A percentile compares a stretch with the other conserved stretches of the same genome.
phyloP scores from a whole-genome alignment of 371 early-diverging fungal genomes.

The Mucor piriformis region DNA sequence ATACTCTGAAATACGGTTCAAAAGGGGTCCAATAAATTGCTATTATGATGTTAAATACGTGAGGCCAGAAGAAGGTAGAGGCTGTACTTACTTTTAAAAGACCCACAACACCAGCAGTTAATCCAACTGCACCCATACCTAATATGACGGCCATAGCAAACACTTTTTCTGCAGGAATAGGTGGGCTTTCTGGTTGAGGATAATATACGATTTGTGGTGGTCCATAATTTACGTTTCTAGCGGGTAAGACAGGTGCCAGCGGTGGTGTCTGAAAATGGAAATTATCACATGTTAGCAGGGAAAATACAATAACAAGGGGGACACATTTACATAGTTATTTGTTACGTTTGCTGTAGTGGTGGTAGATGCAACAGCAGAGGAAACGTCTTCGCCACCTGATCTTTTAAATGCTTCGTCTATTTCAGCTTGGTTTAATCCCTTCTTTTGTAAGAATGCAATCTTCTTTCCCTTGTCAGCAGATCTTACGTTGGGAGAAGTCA shows the following conservation, averaged over 20 bases:
- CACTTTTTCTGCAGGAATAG: conserved; percentile 40
- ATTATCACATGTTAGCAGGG: not conserved
- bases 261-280: not conserved
- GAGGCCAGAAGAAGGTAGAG: too few relatives aligned
- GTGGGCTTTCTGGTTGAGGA: conserved; percentile 31
- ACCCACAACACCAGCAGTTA: conserved; percentile 43
- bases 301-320: not conserved
- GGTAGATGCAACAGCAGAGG: not conserved
- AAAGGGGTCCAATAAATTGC: conserved; percentile 30
- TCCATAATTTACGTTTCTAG: conserved; percentile 7
- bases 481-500: conserved; percentile 60
- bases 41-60: not conserved
- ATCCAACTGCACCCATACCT: conserved; percentile 43
- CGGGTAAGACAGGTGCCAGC: conserved; percentile 20
- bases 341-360: not conserved
- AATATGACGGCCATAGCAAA: conserved; percentile 41
- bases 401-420: conserved; percentile 61
- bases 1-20: conserved; percentile 29
- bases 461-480: conserved; percentile 63
- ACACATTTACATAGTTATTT: conserved; percentile 2
- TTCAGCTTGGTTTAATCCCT: conserved; percentile 60
- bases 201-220: conserved; percentile 41
- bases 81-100: conserved; percentile 40
- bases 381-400: conserved; percentile 16
- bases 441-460: conserved; percentile 63